Evolutionary conservation across 306 rosid genomes (phyloP), one percentile per base, ranked within the genome.

Genomic region (Cucumis hystrix): DNA sequence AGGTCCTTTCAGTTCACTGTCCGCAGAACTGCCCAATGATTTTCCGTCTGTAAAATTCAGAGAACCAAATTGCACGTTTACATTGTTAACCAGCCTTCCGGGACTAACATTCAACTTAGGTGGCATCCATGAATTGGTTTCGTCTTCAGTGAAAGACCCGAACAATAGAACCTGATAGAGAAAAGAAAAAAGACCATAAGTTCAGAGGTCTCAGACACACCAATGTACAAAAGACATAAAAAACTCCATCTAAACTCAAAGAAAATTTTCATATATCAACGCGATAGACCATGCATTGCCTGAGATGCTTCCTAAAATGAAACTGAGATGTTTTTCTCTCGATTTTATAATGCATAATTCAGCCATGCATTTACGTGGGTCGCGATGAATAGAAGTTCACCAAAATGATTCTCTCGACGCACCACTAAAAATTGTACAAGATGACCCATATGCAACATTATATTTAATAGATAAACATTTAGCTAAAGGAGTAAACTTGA

Each of bases 61-160:
- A 74, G 92, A 91, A 74, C 97, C 98, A 75, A 91, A 91, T 81
- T 85, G 96, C 77, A 90, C 82, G 35, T 82, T 83, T 23, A 83
- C 84, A 86, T 89, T 85, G 77, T 83, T 86, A 45, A 75, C 84
- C 6, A 87, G 74, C 79, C 84, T 91, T 77, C 83, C 86, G 51
- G 63, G 74, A 51, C 63, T 79, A 79, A 82, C 82, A 72, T 86
- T 66, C 51, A 87, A 82, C 83, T 83, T 81, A 63, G 82, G 84
- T 30, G 6, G 77, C 79, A 87, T 66, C 92, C 87, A 79, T 47
- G 91, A 87, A 78, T 41, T 88, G 43, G 96, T 91, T 85, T 96
- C 99, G 25, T 96, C 98, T 83, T 96, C 99, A 21, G 89, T 81
- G 80, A 96, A 96, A 55, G 99, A 92, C 75, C 99, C 99, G 82